Percentiles rank a stretch among this genome's conserved stretches.
phyloP scores from a whole-genome alignment of 148 eudicot genomes.

The Persicaria tinctoria region DNA sequence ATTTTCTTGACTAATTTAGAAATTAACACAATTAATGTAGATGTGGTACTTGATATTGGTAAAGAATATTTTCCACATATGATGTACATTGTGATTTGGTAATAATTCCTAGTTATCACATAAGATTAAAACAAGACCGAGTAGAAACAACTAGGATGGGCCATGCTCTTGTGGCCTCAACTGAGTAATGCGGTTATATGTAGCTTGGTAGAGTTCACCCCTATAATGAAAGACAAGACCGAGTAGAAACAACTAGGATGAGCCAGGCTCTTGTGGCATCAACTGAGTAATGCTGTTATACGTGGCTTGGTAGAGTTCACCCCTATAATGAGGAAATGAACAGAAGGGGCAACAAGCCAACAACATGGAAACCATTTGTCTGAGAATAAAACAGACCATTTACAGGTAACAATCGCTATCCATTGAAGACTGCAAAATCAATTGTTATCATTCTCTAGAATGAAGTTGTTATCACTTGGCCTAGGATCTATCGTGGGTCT shows the following conservation, averaged over 20 bases:
- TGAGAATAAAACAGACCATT: no score
- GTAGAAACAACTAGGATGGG: not conserved
- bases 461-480: no score
- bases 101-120: conserved; percentile 23
- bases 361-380: not conserved
- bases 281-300: not conserved
- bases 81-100: conserved; percentile 72
- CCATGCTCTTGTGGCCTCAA: not conserved
- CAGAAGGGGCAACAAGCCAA: not conserved
- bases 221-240: not conserved
- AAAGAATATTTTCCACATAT: conserved; percentile 51
- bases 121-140: not conserved
- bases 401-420: no score
- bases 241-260: not conserved
- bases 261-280: not conserved
- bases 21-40: conserved; percentile 20
- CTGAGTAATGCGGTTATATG: not conserved
- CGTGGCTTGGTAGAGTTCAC: not conserved
- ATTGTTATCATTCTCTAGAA: no score
- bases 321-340: not conserved
- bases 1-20: no score
- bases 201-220: not conserved
- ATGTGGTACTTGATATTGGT: conserved; percentile 61
- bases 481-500: no score
- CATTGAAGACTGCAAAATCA: no score